Base-by-base conservation (phyloP, 1,139 yeast genomes). In the Geotrichum fermentans region DNA sequence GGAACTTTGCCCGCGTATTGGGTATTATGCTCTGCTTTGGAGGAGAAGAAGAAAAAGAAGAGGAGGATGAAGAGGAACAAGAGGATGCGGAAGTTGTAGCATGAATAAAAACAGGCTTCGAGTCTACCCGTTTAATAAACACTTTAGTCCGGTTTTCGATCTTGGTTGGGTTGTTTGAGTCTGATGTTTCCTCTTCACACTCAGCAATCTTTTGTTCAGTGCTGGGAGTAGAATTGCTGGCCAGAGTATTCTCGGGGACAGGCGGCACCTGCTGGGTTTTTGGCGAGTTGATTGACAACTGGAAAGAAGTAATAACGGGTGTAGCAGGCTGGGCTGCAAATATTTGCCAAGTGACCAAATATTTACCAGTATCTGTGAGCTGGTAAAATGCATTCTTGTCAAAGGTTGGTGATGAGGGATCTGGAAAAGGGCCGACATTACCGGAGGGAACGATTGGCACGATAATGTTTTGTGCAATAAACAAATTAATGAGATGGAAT, bases 401-500 rank as follows among this genome's bases (percentile, higher is more conserved):
- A 11, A 36, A 47, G 24, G 16, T 40, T 18, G 24, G 20, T 11
- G 46, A 17, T 11, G 21, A 32, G 28, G 8, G 8, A 6, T 10
- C 28, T 6, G 6, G 28, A 10, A 10, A 10, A 10, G 28, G 6
- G 10, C 6, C 10, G 28, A 24, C 28, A 6, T 6, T 6, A 10
- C 28, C 28, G 10, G 6, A 6, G 10, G 28, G 8, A 24, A n/a
- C 18, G 8, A 38, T 51, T 0, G 56, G 60, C 13, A 64, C 66
- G 10, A 89, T 68, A 7, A 85, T 68, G 0, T 75, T 75, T 30
- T 72, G 64, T 32, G 67, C 70, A 18, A 83, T 55, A 55, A 90
- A 76, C 33, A 78, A 64, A n/a, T 74, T 71, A 0, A 83, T 82
- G 13, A 90, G 66, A 13, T 75, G 75, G 0, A 70, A 61, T 0